These are phyloP conservation scores for Brettanomyces anomalus DNA, from an alignment of 805 yeast genomes.

Conservation along the genomic window DNA sequence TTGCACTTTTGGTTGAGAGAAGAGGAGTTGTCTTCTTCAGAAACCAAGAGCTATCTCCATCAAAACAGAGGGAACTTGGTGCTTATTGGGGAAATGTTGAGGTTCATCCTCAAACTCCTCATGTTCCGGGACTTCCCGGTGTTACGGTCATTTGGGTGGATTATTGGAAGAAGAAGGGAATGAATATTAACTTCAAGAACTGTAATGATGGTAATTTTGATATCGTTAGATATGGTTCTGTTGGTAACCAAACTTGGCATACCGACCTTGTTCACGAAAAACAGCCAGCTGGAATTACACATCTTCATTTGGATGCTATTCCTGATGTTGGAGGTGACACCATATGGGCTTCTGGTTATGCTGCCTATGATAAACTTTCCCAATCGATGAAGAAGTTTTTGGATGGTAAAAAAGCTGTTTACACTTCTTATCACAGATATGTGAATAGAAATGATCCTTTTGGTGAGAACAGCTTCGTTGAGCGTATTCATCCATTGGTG, in stretches of 20 bases:
- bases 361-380: constrained; percentile 46
- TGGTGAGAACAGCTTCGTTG: constrained; percentile 36
- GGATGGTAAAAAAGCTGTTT: constrained; percentile 42
- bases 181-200: constrained; percentile 12
- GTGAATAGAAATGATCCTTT: constrained; percentile 35
- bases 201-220: constrained; percentile 13
- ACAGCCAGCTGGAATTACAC: constrained; percentile 49
- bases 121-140: constrained; percentile 29
- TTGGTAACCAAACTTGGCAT: constrained; percentile 34
- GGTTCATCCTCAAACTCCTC: constrained; percentile 28
- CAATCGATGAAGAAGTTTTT: constrained; percentile 40
- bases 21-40: constrained; percentile 44
- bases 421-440: constrained; percentile 31
- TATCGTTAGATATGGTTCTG: constrained; percentile 3
- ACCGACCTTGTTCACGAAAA: constrained; percentile 43
- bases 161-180: constrained; percentile 19
- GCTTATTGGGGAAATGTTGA: constrained; percentile 37
- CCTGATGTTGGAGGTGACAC: constrained; percentile 50
- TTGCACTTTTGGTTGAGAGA: constrained; percentile 38
- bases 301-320: constrained; percentile 42
- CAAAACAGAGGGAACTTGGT: constrained; percentile 35
- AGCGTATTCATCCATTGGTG: constrained; percentile 50
- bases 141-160: constrained; percentile 35
- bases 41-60: constrained; percentile 36
- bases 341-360: constrained; percentile 47